These are phyloP conservation scores for Puccinia horiana DNA, from an alignment of 1,284 basidiomycete genomes.

Conservation along the genomic window DNA sequence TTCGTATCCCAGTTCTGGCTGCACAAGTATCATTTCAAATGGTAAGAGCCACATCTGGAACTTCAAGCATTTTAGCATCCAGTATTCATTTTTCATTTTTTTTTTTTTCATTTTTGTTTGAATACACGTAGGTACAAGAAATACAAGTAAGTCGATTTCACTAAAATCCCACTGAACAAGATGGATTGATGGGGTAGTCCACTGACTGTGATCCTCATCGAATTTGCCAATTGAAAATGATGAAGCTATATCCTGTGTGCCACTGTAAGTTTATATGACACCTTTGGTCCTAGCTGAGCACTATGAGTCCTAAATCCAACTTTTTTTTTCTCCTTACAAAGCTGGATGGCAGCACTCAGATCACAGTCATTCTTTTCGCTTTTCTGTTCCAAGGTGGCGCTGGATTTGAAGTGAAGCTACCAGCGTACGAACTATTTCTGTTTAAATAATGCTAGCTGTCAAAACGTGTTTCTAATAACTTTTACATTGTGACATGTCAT, in stretches of 20 bases:
- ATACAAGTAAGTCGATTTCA: conserved; percentile 28
- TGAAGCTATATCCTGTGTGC: conserved; percentile 44
- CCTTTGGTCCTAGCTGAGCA: neutral
- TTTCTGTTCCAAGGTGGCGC: conserved; percentile 12
- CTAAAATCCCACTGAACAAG: too few species aligned
- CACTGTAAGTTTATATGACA: conserved; percentile 6
- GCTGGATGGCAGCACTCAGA: conserved; percentile 39
- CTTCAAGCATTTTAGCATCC: neutral
- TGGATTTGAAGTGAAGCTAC: neutral
- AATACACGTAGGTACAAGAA: conserved; percentile 24
- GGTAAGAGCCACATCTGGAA: conserved; percentile 14
- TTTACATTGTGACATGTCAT: neutral
- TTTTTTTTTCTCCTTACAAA: neutral
- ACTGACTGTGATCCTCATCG: neutral
- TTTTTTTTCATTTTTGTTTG: neutral
- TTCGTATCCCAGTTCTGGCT: conserved; percentile 23
- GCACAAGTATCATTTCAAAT: conserved; percentile 33
- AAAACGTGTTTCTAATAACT: too few species aligned
- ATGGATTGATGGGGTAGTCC: too few species aligned
- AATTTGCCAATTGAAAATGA: neutral
- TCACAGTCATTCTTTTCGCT: conserved; percentile 7
- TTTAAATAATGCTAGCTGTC: neutral
- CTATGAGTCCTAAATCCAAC: too few species aligned
- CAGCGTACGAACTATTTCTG: too few species aligned
- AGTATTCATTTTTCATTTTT: neutral